phyloP scores from a whole-genome alignment of 169 alveolate genomes.

The Plasmodium adleri region DNA sequence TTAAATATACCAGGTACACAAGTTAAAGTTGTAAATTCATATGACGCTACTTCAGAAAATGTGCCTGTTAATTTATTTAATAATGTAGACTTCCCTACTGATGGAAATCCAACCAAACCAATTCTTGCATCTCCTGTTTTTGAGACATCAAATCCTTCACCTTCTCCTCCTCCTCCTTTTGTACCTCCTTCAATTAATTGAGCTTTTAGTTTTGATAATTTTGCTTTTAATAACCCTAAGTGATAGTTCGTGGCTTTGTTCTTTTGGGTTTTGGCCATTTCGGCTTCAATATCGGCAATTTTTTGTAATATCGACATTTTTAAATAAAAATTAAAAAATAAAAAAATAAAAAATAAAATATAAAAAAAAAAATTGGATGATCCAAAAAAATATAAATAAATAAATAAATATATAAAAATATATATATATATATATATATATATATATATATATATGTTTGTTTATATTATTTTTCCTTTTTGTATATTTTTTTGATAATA shows the following conservation, averaged over 20 bases:
- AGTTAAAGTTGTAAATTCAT: slow-evolving; percentile 99
- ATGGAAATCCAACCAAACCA: slow-evolving; percentile 99
- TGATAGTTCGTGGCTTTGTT: slow-evolving; percentile 98
- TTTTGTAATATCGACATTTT: slow-evolving; percentile 92
- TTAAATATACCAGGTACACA: slow-evolving; percentile 98
- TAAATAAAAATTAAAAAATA: background rate
- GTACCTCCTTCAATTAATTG: slow-evolving; percentile 92
- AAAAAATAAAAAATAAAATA: background rate
- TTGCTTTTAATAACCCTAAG: slow-evolving; percentile 98
- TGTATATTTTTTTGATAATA: background rate
- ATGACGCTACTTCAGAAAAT: slow-evolving; percentile 97
- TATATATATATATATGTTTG: background rate
- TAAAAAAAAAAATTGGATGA: background rate
- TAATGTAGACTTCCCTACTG: slow-evolving; percentile 98
- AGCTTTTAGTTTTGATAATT: slow-evolving; percentile 95
- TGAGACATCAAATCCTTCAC: slow-evolving; percentile 87
- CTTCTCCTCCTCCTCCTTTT: slow-evolving; percentile 89
- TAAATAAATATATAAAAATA: background rate
- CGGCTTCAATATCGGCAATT: slow-evolving; percentile 98
- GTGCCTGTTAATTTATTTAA: slow-evolving; percentile 97
- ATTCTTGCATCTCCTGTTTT: slow-evolving; percentile 99
- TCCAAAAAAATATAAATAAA: background rate
- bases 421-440: background rate
- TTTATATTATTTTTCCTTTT: background rate
- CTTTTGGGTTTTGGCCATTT: slow-evolving; percentile 98